Base-by-base conservation (phyloP, 441 rosid species). In the Populus hybrid region DNA sequence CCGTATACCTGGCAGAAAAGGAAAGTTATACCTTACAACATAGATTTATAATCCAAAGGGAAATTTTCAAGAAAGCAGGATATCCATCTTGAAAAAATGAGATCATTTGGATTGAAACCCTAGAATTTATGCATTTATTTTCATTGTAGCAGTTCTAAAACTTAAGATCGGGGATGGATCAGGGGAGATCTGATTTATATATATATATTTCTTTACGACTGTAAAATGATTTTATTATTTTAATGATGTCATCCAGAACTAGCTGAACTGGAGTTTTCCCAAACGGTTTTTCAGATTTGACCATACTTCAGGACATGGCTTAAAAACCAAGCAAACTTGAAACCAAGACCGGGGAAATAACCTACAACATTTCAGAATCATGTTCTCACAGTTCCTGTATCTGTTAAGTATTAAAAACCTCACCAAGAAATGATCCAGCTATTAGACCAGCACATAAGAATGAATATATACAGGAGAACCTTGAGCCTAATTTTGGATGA, bases 1-100 rank as follows among this genome's bases (percentile, higher is more conserved):
- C 98, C 99, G 82, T 96, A 96, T 35, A 96, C 99, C 99, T 96
- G 76, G 57, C 21, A 69, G 75, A 77, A n/a, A 83, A 3, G 78
- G 73, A 68, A 75, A 46, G 35, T 50, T 10, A 64, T 68, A 24
- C 34, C 6, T 32, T 36, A 64, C 67, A 36, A 68, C 2, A 67
- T 76, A 72, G 65, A 21, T 67, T 57, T 40, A 40, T 40, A 40
- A 40, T 40, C 50, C 50, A 40, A 40, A 40, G 50, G 50, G 50
- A 40, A 40, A 40, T 40, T 40, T 11, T 40, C 50, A 11, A 40
- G 50, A 40, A 40, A 40, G 12, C 12, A 40, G 50, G 50, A 40
- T 40, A 40, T 40, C 12, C 50, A 40, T 40, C 50, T 40, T 40
- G 50, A 40, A 68, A 34, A 38, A 7, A 57, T 73, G 12, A 46